phyloP scores from a whole-genome alignment of 2,329 filamentous ascomycete genomes.

The Trichoderma koningii region DNA sequence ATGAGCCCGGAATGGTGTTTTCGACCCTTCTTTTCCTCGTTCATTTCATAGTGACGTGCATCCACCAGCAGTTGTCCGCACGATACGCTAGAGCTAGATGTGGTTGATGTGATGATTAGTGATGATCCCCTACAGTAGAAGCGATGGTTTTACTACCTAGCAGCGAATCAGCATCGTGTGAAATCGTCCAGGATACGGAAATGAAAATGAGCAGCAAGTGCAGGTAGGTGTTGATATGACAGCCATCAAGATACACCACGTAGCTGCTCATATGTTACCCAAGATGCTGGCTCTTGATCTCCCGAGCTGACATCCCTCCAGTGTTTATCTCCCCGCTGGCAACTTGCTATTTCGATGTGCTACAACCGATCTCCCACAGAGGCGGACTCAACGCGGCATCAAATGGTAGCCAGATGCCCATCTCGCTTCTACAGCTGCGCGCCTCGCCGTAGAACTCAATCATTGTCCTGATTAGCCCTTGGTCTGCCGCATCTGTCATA shows the following conservation, averaged over 20 bases:
- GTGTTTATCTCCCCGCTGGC: not conserved
- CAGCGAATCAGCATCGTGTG: too few species aligned
- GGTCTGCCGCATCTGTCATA: not conserved
- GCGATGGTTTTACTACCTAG: not conserved
- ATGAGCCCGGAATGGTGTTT: not conserved
- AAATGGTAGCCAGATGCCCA: not conserved
- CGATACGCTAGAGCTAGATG: not conserved
- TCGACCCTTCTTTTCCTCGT: not conserved
- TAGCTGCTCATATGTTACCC: not conserved
- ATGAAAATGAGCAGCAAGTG: too few species aligned
- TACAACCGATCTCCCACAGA: not conserved
- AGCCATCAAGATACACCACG: not conserved
- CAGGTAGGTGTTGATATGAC: too few species aligned
- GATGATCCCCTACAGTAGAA: not conserved
- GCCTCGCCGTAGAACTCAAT: not conserved
- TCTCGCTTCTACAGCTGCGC: constrained; percentile 9
- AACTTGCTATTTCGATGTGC: not conserved
- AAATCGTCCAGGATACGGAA: too few species aligned
- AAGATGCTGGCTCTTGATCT: not conserved
- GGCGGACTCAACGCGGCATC: not conserved
- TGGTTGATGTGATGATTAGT: not conserved
- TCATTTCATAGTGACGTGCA: not conserved
- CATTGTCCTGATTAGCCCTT: not conserved
- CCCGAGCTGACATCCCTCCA: not conserved
- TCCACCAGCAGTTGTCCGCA: not conserved